Evolutionary conservation across 768 basidiomycete genomes (phyloP).

Genomic region (Termitomyces sp.): DNA sequence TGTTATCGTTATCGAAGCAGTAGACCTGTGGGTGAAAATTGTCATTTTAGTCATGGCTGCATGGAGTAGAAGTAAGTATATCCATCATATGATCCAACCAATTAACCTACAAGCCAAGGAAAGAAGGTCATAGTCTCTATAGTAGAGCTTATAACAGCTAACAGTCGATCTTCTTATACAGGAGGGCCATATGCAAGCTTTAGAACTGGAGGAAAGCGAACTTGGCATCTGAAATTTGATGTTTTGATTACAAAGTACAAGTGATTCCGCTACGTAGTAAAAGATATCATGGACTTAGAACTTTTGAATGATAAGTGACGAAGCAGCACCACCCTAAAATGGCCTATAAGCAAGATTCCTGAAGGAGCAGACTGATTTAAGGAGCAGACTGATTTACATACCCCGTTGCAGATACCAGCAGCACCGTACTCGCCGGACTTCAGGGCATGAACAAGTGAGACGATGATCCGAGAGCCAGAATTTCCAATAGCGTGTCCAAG

Average conservation of each 20-base stretch:
- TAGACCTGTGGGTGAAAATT: not conserved
- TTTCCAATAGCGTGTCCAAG: slow-evolving; percentile 96
- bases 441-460: slow-evolving; percentile 88
- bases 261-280: slow-evolving; percentile 7
- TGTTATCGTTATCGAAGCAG: not conserved
- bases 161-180: too few species aligned
- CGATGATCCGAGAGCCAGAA: slow-evolving; percentile 91
- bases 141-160: too few species aligned
- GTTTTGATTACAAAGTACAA: slow-evolving; percentile 10
- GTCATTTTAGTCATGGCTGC: not conserved
- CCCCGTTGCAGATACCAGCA: slow-evolving; percentile 96
- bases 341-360: slow-evolving; percentile 1
- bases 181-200: not conserved
- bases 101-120: not conserved
- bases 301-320: slow-evolving; percentile 85
- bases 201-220: too few species aligned
- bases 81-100: not conserved
- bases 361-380: slow-evolving; percentile 12
- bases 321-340: slow-evolving; percentile 83
- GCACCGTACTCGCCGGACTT: slow-evolving; percentile 92
- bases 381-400: slow-evolving; percentile 37
- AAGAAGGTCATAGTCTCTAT: not conserved
- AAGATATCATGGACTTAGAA: slow-evolving; percentile 39
- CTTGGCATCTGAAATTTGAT: not conserved
- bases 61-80: not conserved